phyloP scores from a whole-genome alignment of 163 green algal genomes.

The Scenedesmus sp. region DNA sequence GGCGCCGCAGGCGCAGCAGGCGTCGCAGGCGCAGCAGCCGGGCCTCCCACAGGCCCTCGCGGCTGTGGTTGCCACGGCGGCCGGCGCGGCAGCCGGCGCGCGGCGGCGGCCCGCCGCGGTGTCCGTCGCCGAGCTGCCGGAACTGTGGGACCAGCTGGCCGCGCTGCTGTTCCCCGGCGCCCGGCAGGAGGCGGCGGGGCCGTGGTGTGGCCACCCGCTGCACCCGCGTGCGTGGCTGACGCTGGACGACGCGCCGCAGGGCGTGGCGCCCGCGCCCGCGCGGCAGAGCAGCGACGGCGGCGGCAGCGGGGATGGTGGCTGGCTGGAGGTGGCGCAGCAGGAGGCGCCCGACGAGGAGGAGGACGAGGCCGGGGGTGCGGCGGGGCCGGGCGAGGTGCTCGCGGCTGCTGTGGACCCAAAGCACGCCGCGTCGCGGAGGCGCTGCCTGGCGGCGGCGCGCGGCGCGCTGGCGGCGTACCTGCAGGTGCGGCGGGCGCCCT shows the following conservation, averaged over 20 bases:
- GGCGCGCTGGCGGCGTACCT: slow-evolving; percentile 2
- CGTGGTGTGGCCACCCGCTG: not conserved
- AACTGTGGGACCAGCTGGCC: slow-evolving; percentile 7
- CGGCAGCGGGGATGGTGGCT: slow-evolving; percentile 29
- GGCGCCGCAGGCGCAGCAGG: not conserved
- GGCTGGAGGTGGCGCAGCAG: slow-evolving; percentile 25
- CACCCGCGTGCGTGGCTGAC: not conserved
- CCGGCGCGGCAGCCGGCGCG: not conserved
- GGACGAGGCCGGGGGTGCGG: not conserved
- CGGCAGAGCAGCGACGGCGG: not conserved
- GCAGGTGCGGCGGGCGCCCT: not conserved
- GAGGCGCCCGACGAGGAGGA: not conserved
- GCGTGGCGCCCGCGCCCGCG: not conserved
- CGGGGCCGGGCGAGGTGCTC: slow-evolving; percentile 13
- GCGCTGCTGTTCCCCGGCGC: not conserved
- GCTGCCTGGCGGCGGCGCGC: slow-evolving; percentile 1
- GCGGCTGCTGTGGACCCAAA: slow-evolving; percentile 21
- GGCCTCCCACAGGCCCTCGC: not conserved
- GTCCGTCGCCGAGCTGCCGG: not conserved
- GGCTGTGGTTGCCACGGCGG: not conserved
- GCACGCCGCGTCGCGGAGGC: not conserved
- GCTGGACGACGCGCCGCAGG: not conserved
- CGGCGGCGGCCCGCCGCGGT: not conserved
- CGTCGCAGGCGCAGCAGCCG: not conserved
- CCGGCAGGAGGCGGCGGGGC: not conserved